Base-by-base conservation (phyloP, 2,329 filamentous ascomycete species). In the Fonsecaea erecta region DNA sequence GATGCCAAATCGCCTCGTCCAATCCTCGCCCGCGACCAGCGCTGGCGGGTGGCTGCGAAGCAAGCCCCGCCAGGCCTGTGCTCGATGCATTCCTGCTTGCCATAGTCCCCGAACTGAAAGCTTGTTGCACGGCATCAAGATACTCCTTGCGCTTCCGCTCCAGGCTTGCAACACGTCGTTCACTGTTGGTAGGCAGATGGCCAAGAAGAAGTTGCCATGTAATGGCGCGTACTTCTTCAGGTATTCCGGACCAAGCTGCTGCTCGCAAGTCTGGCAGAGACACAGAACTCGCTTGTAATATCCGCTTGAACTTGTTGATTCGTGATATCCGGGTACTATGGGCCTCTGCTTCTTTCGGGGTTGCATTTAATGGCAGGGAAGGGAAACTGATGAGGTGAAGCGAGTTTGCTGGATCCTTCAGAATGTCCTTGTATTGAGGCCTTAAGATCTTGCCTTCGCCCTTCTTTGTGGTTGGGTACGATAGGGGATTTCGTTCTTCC, bases 1-100 rank as follows among this genome's bases (percentile, higher is more conserved):
- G 95, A 80, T 99, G 95, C 95, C 95, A 99, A 65, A 99, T 88
- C n/a, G 92, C 90, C 80, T 99, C 95, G 72, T 99, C 96, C 18
- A 99, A 80, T 1, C 93, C 94, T 61, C 91, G 86, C 1, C 88
- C 87, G 68, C 84, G 82, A 51, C 87, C 84, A 34, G 68, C 74
- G 7, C 81, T 78, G 34, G 75, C 74, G 0, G 81, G 77, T 52
- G 63, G 73, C 14, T 80, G 82, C n/a, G 78, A 76, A 16, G 78
- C 74, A 40, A 75, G 55, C 72, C 75, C 57, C 72, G 73, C 53
- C 68, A 75, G 77, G 34, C 76, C 76, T 30, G 78, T 77, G 35
- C 54, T 64, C 18, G 66, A 69, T 21, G 58, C 65, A 43, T 65
- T 68, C 5, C 62, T 59, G 37, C 52, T 63, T 1, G 65, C 64